Evolutionary conservation across 305 asterid species (phyloP).

Genomic region (Fraxinus albicans): DNA sequence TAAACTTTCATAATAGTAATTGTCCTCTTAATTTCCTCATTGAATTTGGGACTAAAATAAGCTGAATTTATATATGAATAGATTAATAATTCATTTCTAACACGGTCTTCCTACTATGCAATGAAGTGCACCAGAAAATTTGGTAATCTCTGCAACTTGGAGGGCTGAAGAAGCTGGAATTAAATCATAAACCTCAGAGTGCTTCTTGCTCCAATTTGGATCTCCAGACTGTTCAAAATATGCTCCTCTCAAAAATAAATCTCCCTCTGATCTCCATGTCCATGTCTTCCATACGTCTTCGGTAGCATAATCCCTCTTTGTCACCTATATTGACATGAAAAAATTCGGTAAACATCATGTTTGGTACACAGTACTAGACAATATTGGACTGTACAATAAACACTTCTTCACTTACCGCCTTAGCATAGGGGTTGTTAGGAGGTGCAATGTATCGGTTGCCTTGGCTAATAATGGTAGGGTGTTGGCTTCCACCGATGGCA

Average conservation of each 20-base stretch:
- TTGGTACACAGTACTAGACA: neutral
- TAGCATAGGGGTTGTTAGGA: slow-evolving; percentile 12
- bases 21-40: neutral
- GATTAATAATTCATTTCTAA: slow-evolving; percentile 8
- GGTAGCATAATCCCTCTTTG: slow-evolving; percentile 40
- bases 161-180: slow-evolving; percentile 29
- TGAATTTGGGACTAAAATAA: neutral
- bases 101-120: slow-evolving; percentile 31
- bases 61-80: neutral
- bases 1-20: neutral
- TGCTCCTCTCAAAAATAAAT: slow-evolving; percentile 35
- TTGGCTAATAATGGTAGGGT: slow-evolving; percentile 48
- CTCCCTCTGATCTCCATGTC: slow-evolving; percentile 45
- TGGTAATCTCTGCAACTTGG: slow-evolving; percentile 30
- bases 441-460: slow-evolving; percentile 54
- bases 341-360: neutral
- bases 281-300: slow-evolving; percentile 34
- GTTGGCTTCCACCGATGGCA: slow-evolving; percentile 49
- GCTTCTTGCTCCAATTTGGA: slow-evolving; percentile 31
- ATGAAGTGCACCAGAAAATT: slow-evolving; percentile 31
- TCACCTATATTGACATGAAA: slow-evolving; percentile 24
- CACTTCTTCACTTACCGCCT: slow-evolving; percentile 18
- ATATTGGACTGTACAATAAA: neutral
- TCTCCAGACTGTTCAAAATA: slow-evolving; percentile 41
- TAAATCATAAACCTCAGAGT: slow-evolving; percentile 21